phyloP scores from a whole-genome alignment of 768 basidiomycete species.

The Macrolepiota fuliginosa region DNA sequence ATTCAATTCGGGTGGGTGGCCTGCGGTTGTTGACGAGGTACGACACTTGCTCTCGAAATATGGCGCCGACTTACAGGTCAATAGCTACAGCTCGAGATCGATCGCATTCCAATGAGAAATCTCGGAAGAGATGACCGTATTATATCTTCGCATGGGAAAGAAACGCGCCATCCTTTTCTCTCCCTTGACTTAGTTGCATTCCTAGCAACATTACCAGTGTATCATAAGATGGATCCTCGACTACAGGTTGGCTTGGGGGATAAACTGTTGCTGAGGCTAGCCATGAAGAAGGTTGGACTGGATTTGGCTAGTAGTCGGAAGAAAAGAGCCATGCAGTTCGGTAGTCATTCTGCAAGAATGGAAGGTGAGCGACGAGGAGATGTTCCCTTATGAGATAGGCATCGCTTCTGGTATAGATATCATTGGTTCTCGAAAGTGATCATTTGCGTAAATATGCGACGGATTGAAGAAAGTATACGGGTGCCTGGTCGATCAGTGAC shows the following conservation, averaged over 20 bases:
- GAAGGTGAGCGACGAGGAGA: conserved; percentile 63
- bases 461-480: background rate
- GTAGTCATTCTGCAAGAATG: conserved; percentile 85
- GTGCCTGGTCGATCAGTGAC: background rate
- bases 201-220: conserved; percentile 75
- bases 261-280: conserved; percentile 79
- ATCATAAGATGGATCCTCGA: conserved; percentile 79
- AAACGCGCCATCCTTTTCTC: conserved; percentile 89
- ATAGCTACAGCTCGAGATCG: conserved; percentile 87
- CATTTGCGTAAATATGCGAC: background rate
- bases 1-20: conserved; percentile 68
- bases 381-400: conserved; percentile 28
- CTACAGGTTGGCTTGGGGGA: conserved; percentile 80
- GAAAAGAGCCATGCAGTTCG: conserved; percentile 98
- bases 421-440: background rate
- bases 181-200: conserved; percentile 77
- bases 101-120: conserved; percentile 85
- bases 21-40: conserved; percentile 80
- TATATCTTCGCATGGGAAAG: conserved; percentile 88
- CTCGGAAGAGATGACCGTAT: conserved; percentile 94
- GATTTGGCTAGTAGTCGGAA: conserved; percentile 70
- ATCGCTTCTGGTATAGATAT: background rate
- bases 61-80: background rate
- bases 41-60: conserved; percentile 9
- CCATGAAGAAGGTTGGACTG: conserved; percentile 72